Conservation (phyloP, 257 asterid genomes). For the Misopates orontium region DNA sequence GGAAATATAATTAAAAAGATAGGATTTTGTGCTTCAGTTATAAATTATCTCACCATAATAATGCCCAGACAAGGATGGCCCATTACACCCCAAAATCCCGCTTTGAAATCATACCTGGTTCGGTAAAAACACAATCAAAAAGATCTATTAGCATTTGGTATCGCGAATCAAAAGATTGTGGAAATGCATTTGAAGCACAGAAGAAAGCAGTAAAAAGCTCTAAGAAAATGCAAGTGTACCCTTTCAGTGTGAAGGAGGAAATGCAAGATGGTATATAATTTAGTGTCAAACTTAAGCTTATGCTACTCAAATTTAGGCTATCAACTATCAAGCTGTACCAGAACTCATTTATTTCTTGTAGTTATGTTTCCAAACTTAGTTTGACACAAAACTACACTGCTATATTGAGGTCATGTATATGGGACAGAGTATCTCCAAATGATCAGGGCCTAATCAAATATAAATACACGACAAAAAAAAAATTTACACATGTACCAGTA, state of each 20-base stretch:
- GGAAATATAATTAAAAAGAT: not conserved
- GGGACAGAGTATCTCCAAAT: conserved; percentile 10
- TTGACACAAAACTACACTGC: not conserved
- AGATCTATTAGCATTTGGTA: conserved; percentile 27
- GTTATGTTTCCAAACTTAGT: not conserved
- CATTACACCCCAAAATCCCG: conserved; percentile 99
- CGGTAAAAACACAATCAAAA: conserved; percentile 10
- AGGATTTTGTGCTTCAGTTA: conserved; percentile 6
- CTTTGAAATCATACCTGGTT: conserved; percentile 77
- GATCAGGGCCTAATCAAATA: conserved; percentile 10
- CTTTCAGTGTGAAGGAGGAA: not conserved
- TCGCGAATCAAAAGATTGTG: conserved; percentile 1
- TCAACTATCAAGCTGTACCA: not conserved
- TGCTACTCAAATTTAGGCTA: conserved; percentile 2
- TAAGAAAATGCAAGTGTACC: not conserved
- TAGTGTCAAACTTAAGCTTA: not conserved
- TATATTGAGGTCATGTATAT: conserved; percentile 32
- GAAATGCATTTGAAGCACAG: not conserved
- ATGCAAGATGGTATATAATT: not conserved
- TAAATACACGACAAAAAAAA: conserved; percentile 22
- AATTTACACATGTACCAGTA: conserved; percentile 57
- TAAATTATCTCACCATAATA: conserved; percentile 60
- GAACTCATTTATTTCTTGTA: not conserved
- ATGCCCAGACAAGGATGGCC: conserved; percentile 91
- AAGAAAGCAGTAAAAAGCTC: conserved; percentile 3